Evolutionary conservation across 2,329 filamentous ascomycete species (phyloP).

Genomic region (Cephalotrichum gorgonifer): DNA sequence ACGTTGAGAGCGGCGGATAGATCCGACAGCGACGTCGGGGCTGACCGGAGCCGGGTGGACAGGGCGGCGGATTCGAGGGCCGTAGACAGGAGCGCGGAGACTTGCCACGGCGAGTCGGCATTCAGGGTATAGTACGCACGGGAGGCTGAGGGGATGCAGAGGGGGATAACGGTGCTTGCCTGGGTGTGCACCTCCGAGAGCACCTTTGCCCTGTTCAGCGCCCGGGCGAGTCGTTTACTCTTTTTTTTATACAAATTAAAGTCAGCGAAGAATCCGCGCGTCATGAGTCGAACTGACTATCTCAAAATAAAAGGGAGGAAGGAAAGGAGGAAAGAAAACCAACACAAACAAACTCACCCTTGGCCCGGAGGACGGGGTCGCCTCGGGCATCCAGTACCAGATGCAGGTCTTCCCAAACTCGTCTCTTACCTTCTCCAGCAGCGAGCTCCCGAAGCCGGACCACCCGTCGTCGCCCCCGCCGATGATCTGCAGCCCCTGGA

Average conservation of each 20-base stretch:
- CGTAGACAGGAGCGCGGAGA: constrained; percentile 63
- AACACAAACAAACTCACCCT: constrained; percentile 19
- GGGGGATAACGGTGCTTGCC: constrained; percentile 68
- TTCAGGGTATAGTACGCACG: constrained; percentile 45
- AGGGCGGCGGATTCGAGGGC: constrained; percentile 72
- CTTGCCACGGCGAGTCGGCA: constrained; percentile 62
- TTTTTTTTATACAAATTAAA: too few relatives aligned
- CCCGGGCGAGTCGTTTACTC: constrained; percentile 35
- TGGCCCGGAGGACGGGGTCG: constrained; percentile 38
- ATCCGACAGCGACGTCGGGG: constrained; percentile 43
- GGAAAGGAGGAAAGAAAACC: too few relatives aligned
- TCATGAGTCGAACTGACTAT: too few relatives aligned
- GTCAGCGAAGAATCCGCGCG: too few relatives aligned
- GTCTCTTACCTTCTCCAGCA: constrained; percentile 70
- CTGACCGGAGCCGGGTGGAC: constrained; percentile 53
- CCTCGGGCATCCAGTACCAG: constrained; percentile 79
- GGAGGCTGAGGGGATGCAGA: constrained; percentile 43
- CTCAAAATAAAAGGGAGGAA: constrained; percentile 10
- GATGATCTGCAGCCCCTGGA: constrained; percentile 79
- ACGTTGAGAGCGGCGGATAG: constrained; percentile 59
- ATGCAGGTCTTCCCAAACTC: constrained; percentile 83
- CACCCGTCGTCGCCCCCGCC: constrained; percentile 66
- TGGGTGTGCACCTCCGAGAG: constrained; percentile 58
- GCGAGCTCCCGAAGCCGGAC: constrained; percentile 66
- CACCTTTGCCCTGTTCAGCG: constrained; percentile 65